A percentile compares a stretch with the other conserved stretches of the same genome.
phyloP scores from a whole-genome alignment of 805 yeast species.

The Wickerhamiella domercqiae region DNA sequence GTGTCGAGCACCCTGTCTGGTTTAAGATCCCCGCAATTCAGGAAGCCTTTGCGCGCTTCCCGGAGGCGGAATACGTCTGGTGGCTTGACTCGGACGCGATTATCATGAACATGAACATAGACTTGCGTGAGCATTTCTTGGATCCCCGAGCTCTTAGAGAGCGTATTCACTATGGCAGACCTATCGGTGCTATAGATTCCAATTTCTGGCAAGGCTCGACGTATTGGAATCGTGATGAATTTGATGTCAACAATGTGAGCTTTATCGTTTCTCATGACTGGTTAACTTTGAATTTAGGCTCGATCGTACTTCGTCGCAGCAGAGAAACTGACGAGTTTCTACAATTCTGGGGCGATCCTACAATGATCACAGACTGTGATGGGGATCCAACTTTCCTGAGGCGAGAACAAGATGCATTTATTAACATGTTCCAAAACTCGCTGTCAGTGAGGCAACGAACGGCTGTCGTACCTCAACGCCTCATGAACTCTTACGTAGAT shows the following conservation, averaged over 20 bases:
- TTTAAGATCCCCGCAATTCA: conserved; percentile 23
- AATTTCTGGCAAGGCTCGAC: background rate
- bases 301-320: conserved; percentile 20
- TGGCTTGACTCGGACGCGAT: conserved; percentile 26
- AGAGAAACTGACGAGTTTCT: conserved; percentile 15
- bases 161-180: conserved; percentile 16
- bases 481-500: conserved; percentile 19
- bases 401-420: conserved; percentile 19
- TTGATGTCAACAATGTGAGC: conserved; percentile 15
- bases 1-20: conserved; percentile 19
- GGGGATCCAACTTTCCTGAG: conserved; percentile 6
- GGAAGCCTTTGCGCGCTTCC: conserved; percentile 20
- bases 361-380: conserved; percentile 5
- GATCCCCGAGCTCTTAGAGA: conserved; percentile 17
- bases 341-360: conserved; percentile 22
- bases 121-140: conserved; percentile 19
- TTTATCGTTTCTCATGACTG: conserved; percentile 20
- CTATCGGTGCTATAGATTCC: conserved; percentile 12
- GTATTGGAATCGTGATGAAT: conserved; percentile 8
- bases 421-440: conserved; percentile 12
- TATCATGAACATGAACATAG: conserved; percentile 21
- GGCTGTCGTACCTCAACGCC: conserved; percentile 21
- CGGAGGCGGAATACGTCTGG: conserved; percentile 27
- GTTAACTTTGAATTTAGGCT: conserved; percentile 22
- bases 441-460: conserved; percentile 14